These are phyloP conservation scores for Pythium brachiatum DNA, from an alignment of 352 stramenopile species.

Conservation along the genomic window DNA sequence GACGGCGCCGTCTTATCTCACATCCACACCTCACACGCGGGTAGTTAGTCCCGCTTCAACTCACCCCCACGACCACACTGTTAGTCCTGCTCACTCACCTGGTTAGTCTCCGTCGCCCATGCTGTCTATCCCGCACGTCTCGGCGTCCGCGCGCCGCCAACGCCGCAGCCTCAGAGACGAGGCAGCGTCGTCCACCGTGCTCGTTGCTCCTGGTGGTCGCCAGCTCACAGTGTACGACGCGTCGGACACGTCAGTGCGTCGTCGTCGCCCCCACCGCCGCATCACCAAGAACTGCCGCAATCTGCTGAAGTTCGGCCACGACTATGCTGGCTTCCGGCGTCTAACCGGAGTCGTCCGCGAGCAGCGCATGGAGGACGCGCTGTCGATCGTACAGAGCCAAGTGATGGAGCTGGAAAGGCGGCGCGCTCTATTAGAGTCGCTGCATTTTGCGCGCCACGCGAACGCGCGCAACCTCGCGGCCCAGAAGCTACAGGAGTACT, in stretches of 20 bases:
- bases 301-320: constrained; percentile 30
- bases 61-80: background rate
- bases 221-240: background rate
- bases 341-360: constrained; percentile 27
- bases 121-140: constrained; percentile 34
- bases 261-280: constrained; percentile 10
- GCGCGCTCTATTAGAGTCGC: constrained; percentile 39
- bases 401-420: constrained; percentile 45
- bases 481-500: constrained; percentile 47
- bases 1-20: background rate
- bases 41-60: background rate
- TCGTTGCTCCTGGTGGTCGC: background rate
- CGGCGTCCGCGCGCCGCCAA: constrained; percentile 9
- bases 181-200: background rate
- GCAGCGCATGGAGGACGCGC: constrained; percentile 25
- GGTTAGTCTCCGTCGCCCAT: constrained; percentile 1
- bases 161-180: constrained; percentile 4
- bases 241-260: background rate
- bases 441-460: constrained; percentile 39
- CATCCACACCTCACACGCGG: background rate
- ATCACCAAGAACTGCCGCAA: constrained; percentile 45
- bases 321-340: constrained; percentile 36
- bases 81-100: no score
- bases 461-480: constrained; percentile 40
- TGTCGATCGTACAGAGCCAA: constrained; percentile 37